Conservation (phyloP, 768 basidiomycete species). For the Pleurotus sapidus region DNA sequence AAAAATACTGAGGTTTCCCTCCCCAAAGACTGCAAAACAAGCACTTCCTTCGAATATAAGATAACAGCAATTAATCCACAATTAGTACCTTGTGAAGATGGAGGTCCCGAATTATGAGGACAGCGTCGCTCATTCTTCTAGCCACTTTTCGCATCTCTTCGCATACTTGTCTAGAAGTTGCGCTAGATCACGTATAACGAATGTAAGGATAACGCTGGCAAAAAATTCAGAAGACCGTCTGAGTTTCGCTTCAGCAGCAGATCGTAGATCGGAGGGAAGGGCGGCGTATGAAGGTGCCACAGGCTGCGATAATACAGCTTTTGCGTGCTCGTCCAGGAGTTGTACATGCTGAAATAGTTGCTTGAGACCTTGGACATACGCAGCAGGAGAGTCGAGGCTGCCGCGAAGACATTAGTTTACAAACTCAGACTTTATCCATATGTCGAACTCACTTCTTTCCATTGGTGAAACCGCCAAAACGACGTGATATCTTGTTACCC, state of each 20-base stretch:
- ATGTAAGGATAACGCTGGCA: constrained; percentile 81
- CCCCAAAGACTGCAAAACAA: neutral
- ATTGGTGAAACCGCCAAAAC: constrained; percentile 81
- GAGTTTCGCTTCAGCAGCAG: constrained; percentile 68
- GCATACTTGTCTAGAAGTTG: constrained; percentile 89
- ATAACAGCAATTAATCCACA: constrained; percentile 6
- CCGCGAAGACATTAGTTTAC: constrained; percentile 15
- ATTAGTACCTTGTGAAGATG: neutral
- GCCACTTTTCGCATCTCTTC: constrained; percentile 92
- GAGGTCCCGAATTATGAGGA: neutral
- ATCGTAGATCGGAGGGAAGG: constrained; percentile 62
- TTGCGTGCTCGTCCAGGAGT: constrained; percentile 84
- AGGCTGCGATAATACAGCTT: constrained; percentile 64
- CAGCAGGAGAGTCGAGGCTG: constrained; percentile 86
- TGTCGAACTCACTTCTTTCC: constrained; percentile 72
- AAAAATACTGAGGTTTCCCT: constrained; percentile 1
- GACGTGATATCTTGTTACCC: constrained; percentile 71
- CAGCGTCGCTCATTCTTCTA: constrained; percentile 57
- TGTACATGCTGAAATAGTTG: constrained; percentile 73
- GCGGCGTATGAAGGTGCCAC: constrained; percentile 70
- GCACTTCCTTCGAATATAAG: constrained; percentile 7
- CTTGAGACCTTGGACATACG: constrained; percentile 75
- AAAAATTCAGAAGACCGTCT: constrained; percentile 90
- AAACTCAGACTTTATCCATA: neutral
- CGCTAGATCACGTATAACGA: constrained; percentile 86